Base-by-base conservation (phyloP, 2,329 filamentous ascomycete genomes). In the Ophiostoma sp. region DNA sequence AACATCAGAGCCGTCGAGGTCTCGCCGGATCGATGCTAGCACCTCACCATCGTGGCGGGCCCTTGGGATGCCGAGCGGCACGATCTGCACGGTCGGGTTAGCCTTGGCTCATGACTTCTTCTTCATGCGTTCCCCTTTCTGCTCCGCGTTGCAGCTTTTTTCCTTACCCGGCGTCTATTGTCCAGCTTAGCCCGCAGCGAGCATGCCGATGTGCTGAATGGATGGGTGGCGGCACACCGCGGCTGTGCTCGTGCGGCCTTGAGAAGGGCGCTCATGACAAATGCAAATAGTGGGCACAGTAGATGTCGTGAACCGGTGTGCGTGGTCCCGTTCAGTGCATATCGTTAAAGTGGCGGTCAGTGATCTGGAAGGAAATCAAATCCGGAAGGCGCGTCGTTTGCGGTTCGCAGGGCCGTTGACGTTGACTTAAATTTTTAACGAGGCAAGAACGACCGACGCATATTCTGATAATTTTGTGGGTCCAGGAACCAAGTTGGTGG, bases 211-310 rank as follows among this genome's bases (percentile, higher is more conserved):
- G 69, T 70, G 62, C 71, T 72, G 41, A 70, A 71, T 52, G 20
- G 65, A 36, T 35, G 62, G 62, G 3, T n/a, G 33, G 60, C 10
- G 33, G 60, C n/a, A 39, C 62, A 39, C 8, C 17, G 62, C 41
- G 69, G 35, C 57, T 31, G 41, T 2, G 41, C 70, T 39, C 67
- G 52, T 23, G 69, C 68, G 17, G 68, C 67, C 23, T 62, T 67
- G 41, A 72, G 67, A 54, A 35, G 67, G 80, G 72, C 73, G 39
- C 70, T 72, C 72, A 72, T 72, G 65, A 65, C 67, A 20, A 41
- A 39, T n/a, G 17, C 20, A n/a, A 44, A 48, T 15, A 5, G 35
- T 31, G 54, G 5, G 20, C 44, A 48, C 44, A 48, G 44, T 48
- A 20, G 20, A 41, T 31, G 35, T 31, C 54, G 62, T 23, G 17